Base-by-base conservation (phyloP, 495 filamentous ascomycete species). In the Tuber brumale region DNA sequence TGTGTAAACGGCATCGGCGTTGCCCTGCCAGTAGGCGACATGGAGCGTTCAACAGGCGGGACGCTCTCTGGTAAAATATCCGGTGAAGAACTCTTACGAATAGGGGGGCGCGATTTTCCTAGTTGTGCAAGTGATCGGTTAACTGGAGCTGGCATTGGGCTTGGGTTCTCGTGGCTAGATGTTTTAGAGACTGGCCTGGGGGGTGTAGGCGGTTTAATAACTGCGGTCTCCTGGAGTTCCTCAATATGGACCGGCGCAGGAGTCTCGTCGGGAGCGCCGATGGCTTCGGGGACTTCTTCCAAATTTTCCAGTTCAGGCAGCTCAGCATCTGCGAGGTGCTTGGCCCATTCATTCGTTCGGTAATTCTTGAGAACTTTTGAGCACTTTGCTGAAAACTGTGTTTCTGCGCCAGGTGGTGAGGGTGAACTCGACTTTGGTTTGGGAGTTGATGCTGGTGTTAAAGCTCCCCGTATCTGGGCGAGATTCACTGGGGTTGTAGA, bases 311-410 rank as follows among this genome's bases (percentile, higher is more conserved):
- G 80, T n/a, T 92, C 90, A 39, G 93, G 94, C 6, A 84, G 85
- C 27, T 97, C 95, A 7, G 95, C 95, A 66, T 87, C 84, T 43
- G 90, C 89, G 31, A 97, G 85, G 84, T 97, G 93, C 81, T 97
- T 97, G 0, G 94, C 94, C 95, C 95, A 98, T 85, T 98, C 94
- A 79, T 97, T 97, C 8, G 94, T 97, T 70, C 95, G 89, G 80
- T 95, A 97, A 0, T 91, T 92, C 81, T 92, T 86, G 0, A 93
- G 90, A 18, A 97, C 86, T 73, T 87, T 91, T 1, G 94, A 94
- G 46, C 82, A 83, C 70, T 81, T 76, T 21, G 75, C 75, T 71
- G 69, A 75, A 31, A 75, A 14, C 35, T 73, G 74, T 8, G 57
- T 61, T 48, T 74, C 71, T 35, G 44, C 35, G 16, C 43, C 61